Percentiles rank a stretch among this genome's conserved stretches.
These are phyloP conservation scores for Nemania sp. DNA, from an alignment of 2,329 filamentous ascomycete species.

Conservation along the genomic window DNA sequence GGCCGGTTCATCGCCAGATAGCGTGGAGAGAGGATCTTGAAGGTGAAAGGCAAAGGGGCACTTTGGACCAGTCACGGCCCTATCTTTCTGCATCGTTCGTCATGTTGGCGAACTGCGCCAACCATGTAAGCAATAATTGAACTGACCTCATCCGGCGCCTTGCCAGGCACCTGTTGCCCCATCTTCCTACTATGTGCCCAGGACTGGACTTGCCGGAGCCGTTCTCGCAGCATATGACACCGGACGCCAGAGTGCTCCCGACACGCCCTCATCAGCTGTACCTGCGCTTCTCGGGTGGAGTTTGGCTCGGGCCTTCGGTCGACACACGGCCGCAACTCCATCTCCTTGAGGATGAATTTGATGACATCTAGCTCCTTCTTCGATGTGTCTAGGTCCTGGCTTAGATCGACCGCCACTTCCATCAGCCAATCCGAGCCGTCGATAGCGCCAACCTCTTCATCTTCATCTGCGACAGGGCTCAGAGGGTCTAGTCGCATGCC, in stretches of 20 bases:
- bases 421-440: constrained; percentile 30
- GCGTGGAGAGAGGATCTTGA: too few species aligned
- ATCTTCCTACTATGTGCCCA: constrained; percentile 27
- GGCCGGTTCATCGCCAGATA: too few species aligned
- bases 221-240: constrained; percentile 33
- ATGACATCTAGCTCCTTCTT: constrained; percentile 37
- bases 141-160: constrained; percentile 31
- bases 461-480: not conserved
- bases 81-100: too few species aligned
- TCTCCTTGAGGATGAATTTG: constrained; percentile 29
- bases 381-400: constrained; percentile 34
- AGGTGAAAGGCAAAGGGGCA: not conserved
- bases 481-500: constrained; percentile 13
- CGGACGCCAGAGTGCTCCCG: constrained; percentile 34
- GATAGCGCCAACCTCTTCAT: not conserved
- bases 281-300: constrained; percentile 17
- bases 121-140: too few species aligned
- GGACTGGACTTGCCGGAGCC: constrained; percentile 33
- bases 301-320: not conserved
- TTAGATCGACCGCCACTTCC: constrained; percentile 24
- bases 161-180: constrained; percentile 29
- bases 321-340: constrained; percentile 12
- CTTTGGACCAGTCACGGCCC: too few species aligned
- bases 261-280: constrained; percentile 34
- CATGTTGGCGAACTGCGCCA: too few species aligned